Percentiles rank a stretch among this genome's conserved stretches.
phyloP scores from a whole-genome alignment of 306 rosid genomes.

The Citrullus mucosospermus region DNA sequence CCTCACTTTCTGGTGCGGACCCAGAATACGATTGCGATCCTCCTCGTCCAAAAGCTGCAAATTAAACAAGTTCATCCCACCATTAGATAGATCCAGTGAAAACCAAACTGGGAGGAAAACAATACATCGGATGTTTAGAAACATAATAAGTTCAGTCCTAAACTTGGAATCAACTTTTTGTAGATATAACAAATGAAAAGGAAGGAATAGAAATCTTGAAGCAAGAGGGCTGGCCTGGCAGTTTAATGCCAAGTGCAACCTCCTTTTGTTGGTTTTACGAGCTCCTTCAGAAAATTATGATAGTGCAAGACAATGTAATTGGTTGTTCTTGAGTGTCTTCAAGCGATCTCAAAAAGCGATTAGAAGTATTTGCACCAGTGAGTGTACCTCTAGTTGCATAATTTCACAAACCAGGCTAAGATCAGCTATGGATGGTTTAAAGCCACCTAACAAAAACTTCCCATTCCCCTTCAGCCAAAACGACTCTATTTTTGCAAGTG shows the following conservation, averaged over 20 bases:
- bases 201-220: neutral
- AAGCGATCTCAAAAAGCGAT: neutral
- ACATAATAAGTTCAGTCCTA: neutral
- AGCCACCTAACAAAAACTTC: constrained; percentile 54
- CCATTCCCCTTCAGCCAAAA: constrained; percentile 65
- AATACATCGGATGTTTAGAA: neutral
- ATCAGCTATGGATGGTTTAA: constrained; percentile 69
- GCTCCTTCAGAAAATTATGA: neutral
- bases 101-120: neutral
- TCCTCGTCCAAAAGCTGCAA: constrained; percentile 59
- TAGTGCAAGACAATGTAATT: neutral
- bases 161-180: neutral
- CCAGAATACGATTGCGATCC: constrained; percentile 47
- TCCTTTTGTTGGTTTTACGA: neutral
- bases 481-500: constrained; percentile 59
- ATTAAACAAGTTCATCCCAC: neutral
- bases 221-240: neutral
- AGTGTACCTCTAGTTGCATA: constrained; percentile 70
- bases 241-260: neutral
- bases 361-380: neutral
- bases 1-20: constrained; percentile 69
- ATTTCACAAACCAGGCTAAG: constrained; percentile 70
- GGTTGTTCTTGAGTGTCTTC: neutral
- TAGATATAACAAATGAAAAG: neutral
- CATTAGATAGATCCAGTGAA: neutral